Conservation (phyloP, 805 yeast species). For the Nakazawaea populi region DNA sequence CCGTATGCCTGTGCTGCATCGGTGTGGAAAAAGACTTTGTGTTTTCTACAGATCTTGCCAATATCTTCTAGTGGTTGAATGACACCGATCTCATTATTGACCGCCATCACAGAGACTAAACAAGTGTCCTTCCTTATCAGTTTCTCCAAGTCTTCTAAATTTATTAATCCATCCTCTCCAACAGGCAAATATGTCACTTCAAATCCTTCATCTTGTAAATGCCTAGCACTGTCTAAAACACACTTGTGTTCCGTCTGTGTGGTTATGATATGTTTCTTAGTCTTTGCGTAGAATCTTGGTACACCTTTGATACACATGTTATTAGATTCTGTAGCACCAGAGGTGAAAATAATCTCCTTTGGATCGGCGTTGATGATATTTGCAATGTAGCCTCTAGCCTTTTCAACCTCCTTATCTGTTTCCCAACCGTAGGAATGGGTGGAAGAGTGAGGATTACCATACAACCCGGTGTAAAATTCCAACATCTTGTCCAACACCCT, state of each 20-base stretch:
- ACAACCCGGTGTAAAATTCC: slow-evolving; percentile 81
- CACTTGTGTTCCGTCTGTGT: slow-evolving; percentile 98
- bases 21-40: slow-evolving; percentile 94
- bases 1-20: slow-evolving; percentile 98
- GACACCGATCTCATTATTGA: slow-evolving; percentile 97
- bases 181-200: slow-evolving; percentile 94
- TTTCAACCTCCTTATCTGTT: slow-evolving; percentile 86
- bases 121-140: slow-evolving; percentile 89
- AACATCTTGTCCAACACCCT: slow-evolving; percentile 88
- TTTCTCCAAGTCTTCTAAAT: slow-evolving; percentile 68
- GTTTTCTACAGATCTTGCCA: slow-evolving; percentile 76
- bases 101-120: slow-evolving; percentile 92
- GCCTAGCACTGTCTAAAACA: slow-evolving; percentile 94
- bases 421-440: slow-evolving; percentile 99
- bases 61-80: slow-evolving; percentile 94
- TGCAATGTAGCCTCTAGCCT: slow-evolving; percentile 80
- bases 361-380: slow-evolving; percentile 86
- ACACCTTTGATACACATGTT: slow-evolving; percentile 95
- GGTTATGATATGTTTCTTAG: slow-evolving; percentile 91
- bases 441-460: slow-evolving; percentile 96
- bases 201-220: slow-evolving; percentile 93
- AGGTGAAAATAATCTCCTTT: slow-evolving; percentile 92
- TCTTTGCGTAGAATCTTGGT: slow-evolving; percentile 83
- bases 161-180: slow-evolving; percentile 69
- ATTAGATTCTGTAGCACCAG: slow-evolving; percentile 97